Base-by-base conservation (phyloP, 2,329 filamentous ascomycete species). In the Monilinia laxa region DNA sequence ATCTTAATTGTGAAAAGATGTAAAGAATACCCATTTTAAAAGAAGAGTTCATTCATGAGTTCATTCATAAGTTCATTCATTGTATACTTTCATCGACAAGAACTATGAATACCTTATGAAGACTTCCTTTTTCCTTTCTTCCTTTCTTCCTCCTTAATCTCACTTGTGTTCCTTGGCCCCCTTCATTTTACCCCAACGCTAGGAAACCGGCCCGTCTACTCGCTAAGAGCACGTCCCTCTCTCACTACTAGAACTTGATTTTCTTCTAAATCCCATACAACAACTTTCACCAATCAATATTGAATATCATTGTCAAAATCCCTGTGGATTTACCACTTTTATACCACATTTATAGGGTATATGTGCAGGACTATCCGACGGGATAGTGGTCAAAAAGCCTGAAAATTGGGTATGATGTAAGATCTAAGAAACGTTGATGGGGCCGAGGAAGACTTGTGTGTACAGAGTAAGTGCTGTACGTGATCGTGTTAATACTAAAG, bases 221-320 rank as follows among this genome's bases (percentile, higher is more conserved):
- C 53, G 31, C 54, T 56, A 56, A 56, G 40, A 40, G 42, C 12
- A 35, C 12, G 57, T 60, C 14, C 42, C 57, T 12, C 20, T 12
- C 10, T 18, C 45, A 35, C 16, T 23, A 18, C n/a, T n/a, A 59
- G 58, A 60, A 51, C 45, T 45, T 51, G 58, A 20, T 51, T 60
- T 51, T 49, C 25, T 51, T 23, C 28, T 2, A 38, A 60, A 18
- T 51, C 23, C n/a, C 58, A 51, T 51, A n/a, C 42, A 14, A 51
- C n/a, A 51, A 20, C 20, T 25, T 11, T 51, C 58, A 51, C 58
- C 58, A 60, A 60, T 60, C 58, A 60, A 60, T 60, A 38, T n/a
- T n/a, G 60, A 55, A 63, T 53, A 54, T 55, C 9, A 11, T 23
- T 20, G 55, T 64, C 38, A 23, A 64, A 31, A 64, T 18, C 60